Conservation (phyloP, 371 early-diverging fungal genomes). For the Chytridiales sp. region DNA sequence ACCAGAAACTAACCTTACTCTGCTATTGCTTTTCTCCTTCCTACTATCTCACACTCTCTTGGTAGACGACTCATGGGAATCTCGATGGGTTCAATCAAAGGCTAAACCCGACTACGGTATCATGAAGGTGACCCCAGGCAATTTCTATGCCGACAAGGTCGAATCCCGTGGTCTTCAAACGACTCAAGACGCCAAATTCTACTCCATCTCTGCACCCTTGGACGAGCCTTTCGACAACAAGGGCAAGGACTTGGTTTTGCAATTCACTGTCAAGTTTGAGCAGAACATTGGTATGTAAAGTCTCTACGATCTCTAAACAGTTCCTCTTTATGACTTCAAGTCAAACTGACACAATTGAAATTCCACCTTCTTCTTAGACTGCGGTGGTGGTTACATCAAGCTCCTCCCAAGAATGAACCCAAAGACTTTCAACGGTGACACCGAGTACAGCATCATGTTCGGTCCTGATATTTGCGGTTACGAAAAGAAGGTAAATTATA, state of each 20-base stretch:
- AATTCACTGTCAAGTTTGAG: constrained; percentile 50
- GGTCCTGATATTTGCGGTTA: constrained; percentile 52
- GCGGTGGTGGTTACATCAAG: constrained; percentile 96
- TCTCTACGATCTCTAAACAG: neutral
- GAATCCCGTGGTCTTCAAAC: constrained; percentile 68
- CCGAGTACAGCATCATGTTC: constrained; percentile 48
- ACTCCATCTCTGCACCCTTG: constrained; percentile 76
- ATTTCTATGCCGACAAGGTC: constrained; percentile 75
- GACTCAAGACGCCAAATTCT: constrained; percentile 81
- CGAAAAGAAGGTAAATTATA: constrained; percentile 27
- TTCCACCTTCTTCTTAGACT: constrained; percentile 67
- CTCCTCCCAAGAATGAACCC: constrained; percentile 26
- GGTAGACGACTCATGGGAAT: constrained; percentile 32
- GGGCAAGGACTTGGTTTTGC: constrained; percentile 55
- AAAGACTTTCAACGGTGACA: constrained; percentile 30
- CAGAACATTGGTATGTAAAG: constrained; percentile 37
- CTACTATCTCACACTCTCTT: neutral
- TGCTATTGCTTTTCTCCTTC: too few relatives aligned
- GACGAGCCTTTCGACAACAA: constrained; percentile 70
- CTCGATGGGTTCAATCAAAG: constrained; percentile 75
- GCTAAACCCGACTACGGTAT: constrained; percentile 73
- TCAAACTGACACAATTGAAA: neutral
- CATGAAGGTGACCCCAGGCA: constrained; percentile 71
- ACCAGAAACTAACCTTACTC: neutral
- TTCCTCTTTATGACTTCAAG: neutral